Conservation (phyloP, 257 asterid genomes). For the Solanum dulcamara region DNA sequence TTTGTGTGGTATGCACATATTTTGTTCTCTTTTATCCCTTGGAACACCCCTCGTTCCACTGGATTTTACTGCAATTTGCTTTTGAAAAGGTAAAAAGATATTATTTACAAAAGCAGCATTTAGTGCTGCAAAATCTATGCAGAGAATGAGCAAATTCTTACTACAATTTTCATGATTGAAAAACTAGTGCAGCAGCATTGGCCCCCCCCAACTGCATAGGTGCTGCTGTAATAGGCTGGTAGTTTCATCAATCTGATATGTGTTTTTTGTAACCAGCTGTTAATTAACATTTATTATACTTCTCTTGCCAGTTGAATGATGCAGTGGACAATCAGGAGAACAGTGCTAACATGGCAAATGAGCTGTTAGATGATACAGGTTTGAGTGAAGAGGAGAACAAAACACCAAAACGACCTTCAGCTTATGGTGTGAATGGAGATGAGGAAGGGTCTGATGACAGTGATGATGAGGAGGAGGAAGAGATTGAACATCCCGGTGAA, state of each 20-base stretch:
- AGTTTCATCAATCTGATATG: background rate
- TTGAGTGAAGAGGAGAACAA: conserved; percentile 51
- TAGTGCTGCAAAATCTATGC: background rate
- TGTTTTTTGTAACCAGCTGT: background rate
- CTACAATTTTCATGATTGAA: background rate
- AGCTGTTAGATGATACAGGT: conserved; percentile 21
- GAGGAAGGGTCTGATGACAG: conserved; percentile 16
- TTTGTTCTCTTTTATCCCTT: background rate
- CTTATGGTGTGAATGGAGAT: conserved; percentile 5
- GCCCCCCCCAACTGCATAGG: background rate
- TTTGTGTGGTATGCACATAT: background rate
- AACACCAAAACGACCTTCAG: conserved; percentile 27
- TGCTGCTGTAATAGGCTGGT: background rate
- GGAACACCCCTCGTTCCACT: background rate
- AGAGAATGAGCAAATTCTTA: background rate
- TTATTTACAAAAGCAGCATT: background rate
- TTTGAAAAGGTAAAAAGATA: background rate
- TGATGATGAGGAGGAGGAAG: conserved; percentile 37
- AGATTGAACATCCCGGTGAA: conserved; percentile 79
- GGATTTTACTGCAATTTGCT: background rate
- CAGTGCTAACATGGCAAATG: conserved; percentile 13
- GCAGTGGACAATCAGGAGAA: conserved; percentile 23
- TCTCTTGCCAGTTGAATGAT: conserved; percentile 31
- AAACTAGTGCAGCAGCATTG: background rate
- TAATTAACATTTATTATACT: conserved; percentile 2